Conservation (phyloP, 495 filamentous ascomycete species). For the Mytilinidion resinicola region DNA sequence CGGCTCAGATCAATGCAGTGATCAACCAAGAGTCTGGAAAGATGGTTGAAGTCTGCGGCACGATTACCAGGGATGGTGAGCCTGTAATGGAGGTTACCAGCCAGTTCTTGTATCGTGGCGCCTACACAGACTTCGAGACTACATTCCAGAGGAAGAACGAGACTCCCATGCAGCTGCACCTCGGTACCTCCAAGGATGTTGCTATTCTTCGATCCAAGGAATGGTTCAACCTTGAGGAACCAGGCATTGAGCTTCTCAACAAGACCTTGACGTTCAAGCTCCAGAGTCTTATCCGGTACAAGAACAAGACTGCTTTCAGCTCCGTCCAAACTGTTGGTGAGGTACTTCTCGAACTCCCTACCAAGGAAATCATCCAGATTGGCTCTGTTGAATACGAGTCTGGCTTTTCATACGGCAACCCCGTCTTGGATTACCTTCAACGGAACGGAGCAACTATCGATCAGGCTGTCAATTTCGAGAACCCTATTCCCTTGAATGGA, state of each 20-base stretch:
- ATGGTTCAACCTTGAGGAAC: constrained; percentile 83
- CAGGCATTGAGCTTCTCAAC: constrained; percentile 74
- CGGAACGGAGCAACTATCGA: constrained; percentile 89
- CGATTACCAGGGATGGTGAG: constrained; percentile 76
- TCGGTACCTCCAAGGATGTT: constrained; percentile 79
- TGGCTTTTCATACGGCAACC: constrained; percentile 85
- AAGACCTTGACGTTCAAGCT: constrained; percentile 96
- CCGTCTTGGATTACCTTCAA: constrained; percentile 92
- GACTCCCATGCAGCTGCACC: constrained; percentile 88
- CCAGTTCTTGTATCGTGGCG: constrained; percentile 92
- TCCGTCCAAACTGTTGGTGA: constrained; percentile 88
- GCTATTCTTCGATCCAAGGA: constrained; percentile 92
- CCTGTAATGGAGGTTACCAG: constrained; percentile 98
- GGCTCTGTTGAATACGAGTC: constrained; percentile 92
- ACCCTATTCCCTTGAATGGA: constrained; percentile 88
- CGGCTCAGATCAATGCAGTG: constrained; percentile 92
- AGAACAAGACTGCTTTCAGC: constrained; percentile 89
- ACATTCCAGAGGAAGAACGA: constrained; percentile 97
- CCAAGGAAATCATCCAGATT: constrained; percentile 94
- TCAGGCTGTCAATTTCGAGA: constrained; percentile 95
- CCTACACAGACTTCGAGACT: constrained; percentile 89
- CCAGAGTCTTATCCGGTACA: constrained; percentile 83
- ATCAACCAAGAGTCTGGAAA: constrained; percentile 98
- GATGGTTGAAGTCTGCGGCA: constrained; percentile 98
- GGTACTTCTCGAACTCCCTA: constrained; percentile 90